phyloP scores from a whole-genome alignment of 2,329 filamentous ascomycete genomes.

The Pestalotiopsis sp. region DNA sequence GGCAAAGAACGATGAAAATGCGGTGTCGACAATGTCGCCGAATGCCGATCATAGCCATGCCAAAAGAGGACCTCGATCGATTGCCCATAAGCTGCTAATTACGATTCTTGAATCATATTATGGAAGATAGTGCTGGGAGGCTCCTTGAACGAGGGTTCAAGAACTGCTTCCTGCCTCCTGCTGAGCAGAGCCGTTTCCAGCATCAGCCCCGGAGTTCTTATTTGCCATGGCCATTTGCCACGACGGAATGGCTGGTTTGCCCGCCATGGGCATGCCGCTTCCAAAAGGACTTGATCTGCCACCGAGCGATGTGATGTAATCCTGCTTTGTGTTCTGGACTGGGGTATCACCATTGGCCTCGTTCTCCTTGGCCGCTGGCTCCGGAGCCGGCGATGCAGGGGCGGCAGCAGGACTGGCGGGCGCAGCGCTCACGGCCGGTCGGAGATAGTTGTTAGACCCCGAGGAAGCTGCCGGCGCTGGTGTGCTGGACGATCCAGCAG shows the following conservation, averaged over 20 bases:
- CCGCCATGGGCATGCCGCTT: slow-evolving; percentile 46
- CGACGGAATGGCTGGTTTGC: slow-evolving; percentile 72
- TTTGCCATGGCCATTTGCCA: slow-evolving; percentile 78
- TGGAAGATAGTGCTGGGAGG: not conserved
- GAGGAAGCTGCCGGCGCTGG: slow-evolving; percentile 21
- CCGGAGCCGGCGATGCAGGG: slow-evolving; percentile 22
- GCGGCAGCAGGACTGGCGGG: slow-evolving; percentile 16
- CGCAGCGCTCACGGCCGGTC: slow-evolving; percentile 20
- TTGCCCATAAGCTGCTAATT: not conserved
- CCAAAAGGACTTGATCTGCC: slow-evolving; percentile 50
- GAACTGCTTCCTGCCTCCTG: slow-evolving; percentile 27
- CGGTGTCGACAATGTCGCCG: not conserved
- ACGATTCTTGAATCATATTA: not conserved
- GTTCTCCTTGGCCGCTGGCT: slow-evolving; percentile 26
- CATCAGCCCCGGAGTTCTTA: slow-evolving; percentile 35
- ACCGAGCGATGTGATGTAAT: slow-evolving; percentile 37
- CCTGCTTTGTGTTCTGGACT: slow-evolving; percentile 27
- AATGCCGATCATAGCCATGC: not conserved
- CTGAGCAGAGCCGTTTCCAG: slow-evolving; percentile 18
- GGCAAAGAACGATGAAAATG: not conserved
- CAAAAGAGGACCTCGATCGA: not conserved
- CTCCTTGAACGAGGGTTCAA: not conserved
- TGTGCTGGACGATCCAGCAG: slow-evolving; percentile 27
- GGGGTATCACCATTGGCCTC: slow-evolving; percentile 32
- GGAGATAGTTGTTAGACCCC: slow-evolving; percentile 20